Percentiles rank a stretch among this genome's conserved stretches.
Conservation (phyloP, 75 land plant genomes). For the Selaginella moellendorffii region DNA sequence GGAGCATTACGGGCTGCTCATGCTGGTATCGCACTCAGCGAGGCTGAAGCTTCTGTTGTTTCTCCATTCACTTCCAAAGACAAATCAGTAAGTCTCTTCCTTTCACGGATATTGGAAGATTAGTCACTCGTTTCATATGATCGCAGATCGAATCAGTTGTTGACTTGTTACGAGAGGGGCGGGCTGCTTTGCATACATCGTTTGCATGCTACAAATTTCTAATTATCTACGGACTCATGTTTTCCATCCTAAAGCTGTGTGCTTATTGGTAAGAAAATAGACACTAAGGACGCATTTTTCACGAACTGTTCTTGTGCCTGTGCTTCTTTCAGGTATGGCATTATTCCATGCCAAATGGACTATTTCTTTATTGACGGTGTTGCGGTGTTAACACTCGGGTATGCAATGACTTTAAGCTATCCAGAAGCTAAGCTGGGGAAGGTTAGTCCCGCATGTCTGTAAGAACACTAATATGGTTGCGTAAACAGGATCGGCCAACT, state of each 20-base stretch:
- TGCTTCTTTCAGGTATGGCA: constrained; percentile 23
- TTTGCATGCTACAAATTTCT: constrained; percentile 39
- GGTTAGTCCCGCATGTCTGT: constrained; percentile 15
- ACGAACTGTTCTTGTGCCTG: neutral
- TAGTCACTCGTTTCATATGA: neutral
- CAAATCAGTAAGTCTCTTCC: constrained; percentile 20
- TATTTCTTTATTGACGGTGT: constrained; percentile 34
- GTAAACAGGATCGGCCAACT: constrained; percentile 25
- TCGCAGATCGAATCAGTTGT: constrained; percentile 23
- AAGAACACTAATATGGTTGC: no score
- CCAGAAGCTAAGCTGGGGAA: constrained; percentile 29
- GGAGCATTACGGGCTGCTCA: constrained; percentile 33
- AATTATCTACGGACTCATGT: constrained; percentile 34
- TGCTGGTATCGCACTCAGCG: constrained; percentile 35
- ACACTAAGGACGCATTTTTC: no score
- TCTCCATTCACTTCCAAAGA: constrained; percentile 33
- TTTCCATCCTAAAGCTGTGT: constrained; percentile 31
- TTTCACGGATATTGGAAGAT: neutral
- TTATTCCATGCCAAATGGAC: constrained; percentile 31
- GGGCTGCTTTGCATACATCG: constrained; percentile 31
- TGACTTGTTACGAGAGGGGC: constrained; percentile 32
- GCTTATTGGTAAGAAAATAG: constrained; percentile 32
- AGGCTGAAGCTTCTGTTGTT: constrained; percentile 36
- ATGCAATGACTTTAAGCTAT: constrained; percentile 32
- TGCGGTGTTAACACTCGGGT: constrained; percentile 30